Evolutionary conservation across 257 asterid genomes (phyloP), one percentile per base, ranked within the genome.

Genomic region (Datura wrightii): DNA sequence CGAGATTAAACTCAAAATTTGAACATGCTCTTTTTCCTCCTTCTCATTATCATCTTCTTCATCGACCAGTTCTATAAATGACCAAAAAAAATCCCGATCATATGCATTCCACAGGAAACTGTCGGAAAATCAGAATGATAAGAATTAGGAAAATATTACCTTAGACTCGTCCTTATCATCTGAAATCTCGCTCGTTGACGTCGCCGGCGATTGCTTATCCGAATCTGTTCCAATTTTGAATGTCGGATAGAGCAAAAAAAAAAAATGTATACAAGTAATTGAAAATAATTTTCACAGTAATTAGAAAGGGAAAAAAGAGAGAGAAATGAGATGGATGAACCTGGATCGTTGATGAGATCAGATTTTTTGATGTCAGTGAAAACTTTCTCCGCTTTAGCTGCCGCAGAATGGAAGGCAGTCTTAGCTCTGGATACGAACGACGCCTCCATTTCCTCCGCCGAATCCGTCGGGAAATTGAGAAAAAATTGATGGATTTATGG

Each of bases 341-440:
- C 94, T 82, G 79, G 91, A 89, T 91, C 84, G 89, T 88, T 58
- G 91, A 70, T 71, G 58, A 92, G 86, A 92, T 94, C 98, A 82
- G 98, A 90, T 86, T 94, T 94, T 85, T 94, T 97, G 41, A 93
- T 94, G 86, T 95, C 99, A 78, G 97, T 94, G 83, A 97, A 92
- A 84, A 94, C 99, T 90, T 92, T 94, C 92, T 96, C 99, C 92
- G 99, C 99, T 92, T 96, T 96, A 78, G 98, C 95, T 6, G 99
- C 98, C 50, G 99, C 98, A 3, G 99, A 97, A 90, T 94, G 97
- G 87, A 97, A 90, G 93, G 98, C 98, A 10, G 97, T 92, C 90
- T 94, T 87, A 3, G 98, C 99, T 93, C 92, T 91, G 72, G 98
- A 94, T 65, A 92, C 97, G 90, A 96, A 91, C 13, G 98, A 92